These are phyloP conservation scores for Debaryomyces robertsiae DNA, from an alignment of 1,139 yeast genomes.

Conservation along the genomic window DNA sequence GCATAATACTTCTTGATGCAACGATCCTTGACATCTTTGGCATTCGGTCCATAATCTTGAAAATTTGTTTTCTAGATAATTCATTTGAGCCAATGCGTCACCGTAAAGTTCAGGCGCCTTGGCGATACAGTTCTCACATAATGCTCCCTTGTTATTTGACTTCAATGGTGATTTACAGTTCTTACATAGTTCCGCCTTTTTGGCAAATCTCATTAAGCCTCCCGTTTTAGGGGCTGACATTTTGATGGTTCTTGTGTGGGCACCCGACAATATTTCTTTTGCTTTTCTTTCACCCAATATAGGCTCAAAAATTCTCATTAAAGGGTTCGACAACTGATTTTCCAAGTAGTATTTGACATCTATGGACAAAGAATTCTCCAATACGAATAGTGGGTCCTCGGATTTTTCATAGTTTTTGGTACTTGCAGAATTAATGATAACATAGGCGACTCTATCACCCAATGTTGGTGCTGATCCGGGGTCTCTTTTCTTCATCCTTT, in stretches of 20 bases:
- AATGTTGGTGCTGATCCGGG: conserved; percentile 96
- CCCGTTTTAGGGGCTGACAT: conserved; percentile 69
- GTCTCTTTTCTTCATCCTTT: conserved; percentile 94
- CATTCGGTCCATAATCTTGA: conserved; percentile 97
- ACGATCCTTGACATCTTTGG: conserved; percentile 94
- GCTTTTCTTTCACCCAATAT: conserved; percentile 87
- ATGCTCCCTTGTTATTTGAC: conserved; percentile 66
- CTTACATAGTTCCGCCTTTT: conserved; percentile 84
- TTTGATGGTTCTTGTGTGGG: conserved; percentile 79
- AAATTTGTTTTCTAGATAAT: conserved; percentile 78
- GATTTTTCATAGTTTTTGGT: conserved; percentile 93
- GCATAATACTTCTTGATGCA: conserved; percentile 94
- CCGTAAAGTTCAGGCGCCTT: conserved; percentile 80
- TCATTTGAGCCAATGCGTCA: conserved; percentile 75
- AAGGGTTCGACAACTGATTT: conserved; percentile 89
- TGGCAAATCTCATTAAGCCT: conserved; percentile 89
- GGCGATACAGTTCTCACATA: conserved; percentile 77
- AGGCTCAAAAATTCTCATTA: conserved; percentile 93
- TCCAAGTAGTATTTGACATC: conserved; percentile 94
- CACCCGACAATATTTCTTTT: conserved; percentile 73
- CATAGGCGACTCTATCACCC: conserved; percentile 98
- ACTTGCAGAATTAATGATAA: conserved; percentile 80
- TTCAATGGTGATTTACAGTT: conserved; percentile 83
- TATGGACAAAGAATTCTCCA: conserved; percentile 89
- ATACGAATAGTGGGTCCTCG: conserved; percentile 91